Base-by-base conservation (phyloP, 106 monocot genomes). In the Platanthera zijinensis region DNA sequence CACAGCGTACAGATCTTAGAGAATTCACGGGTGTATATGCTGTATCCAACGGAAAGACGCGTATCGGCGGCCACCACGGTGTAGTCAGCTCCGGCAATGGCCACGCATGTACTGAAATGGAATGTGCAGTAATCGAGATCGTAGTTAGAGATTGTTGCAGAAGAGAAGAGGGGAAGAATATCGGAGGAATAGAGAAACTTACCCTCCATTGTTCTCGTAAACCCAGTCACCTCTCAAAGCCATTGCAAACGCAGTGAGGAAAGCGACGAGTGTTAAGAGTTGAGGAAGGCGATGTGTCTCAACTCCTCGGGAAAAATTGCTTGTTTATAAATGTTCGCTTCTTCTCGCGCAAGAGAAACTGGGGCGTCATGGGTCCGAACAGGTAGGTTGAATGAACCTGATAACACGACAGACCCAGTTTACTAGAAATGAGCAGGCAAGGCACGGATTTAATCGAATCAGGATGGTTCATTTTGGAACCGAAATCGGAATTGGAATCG, bases 201-300 rank as follows among this genome's bases (percentile, higher is more conserved):
- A 89, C 94, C 96, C 96, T 49, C 96, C 96, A 51, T 96, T 96
- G 89, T 96, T 96, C 89, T 96, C 96, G 81, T 96, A 96, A 50
- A 91, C 78, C 90, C 90, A 91, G 69, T 88, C 75, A 50, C 90
- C 73, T 48, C 88, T 76, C 72, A 82, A 70, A 48, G 88, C 82
- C 88, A 88, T 88, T 6, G 67, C 50, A 54, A 4, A n/a, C 2
- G 70, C 48, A 1, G 48, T 14, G 11, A 70, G 0, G 0, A 30
- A 30, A 2, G 63, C 8, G 15, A 25, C 66, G 10, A 5, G 30
- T 8, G 21, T 39, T 39, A 0, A 32, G 39, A 39, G 39, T 62
- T 21, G 39, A 39, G 7, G 59, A 0, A 18, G 7, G 7, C 59
- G 4, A 4, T 4, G 15, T 4, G 15, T 54, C 17, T 54, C 54